phyloP scores from a whole-genome alignment of 2,329 filamentous ascomycete genomes.

The Xylariaceae sp. region DNA sequence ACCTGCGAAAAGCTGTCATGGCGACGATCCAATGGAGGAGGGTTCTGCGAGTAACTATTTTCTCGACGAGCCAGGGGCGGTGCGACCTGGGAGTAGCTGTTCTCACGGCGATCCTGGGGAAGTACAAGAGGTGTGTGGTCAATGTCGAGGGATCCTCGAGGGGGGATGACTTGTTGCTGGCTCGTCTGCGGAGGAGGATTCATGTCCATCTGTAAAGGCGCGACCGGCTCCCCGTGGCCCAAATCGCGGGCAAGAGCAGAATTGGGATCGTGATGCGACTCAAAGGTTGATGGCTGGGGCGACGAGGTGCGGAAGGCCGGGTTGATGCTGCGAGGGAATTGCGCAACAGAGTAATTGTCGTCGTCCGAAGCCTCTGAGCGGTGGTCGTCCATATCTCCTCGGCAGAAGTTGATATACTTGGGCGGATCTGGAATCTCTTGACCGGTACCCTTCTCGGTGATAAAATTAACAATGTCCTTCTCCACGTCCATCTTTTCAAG shows the following conservation, averaged over 20 bases:
- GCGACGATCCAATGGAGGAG: constrained; percentile 12
- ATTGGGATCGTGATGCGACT: constrained; percentile 86
- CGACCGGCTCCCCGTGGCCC: constrained; percentile 50
- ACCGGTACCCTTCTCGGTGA: constrained; percentile 82
- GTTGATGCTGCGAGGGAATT: constrained; percentile 93
- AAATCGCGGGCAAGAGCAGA: constrained; percentile 68
- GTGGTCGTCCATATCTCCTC: constrained; percentile 77
- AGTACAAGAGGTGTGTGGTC: background rate
- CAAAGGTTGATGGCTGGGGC: constrained; percentile 87
- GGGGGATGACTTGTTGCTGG: constrained; percentile 7
- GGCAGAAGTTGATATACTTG: constrained; percentile 98
- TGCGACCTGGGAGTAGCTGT: background rate
- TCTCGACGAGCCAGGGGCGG: background rate
- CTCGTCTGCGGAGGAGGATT: constrained; percentile 50
- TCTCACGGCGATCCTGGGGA: background rate
- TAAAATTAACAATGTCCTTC: constrained; percentile 87
- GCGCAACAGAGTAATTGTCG: constrained; percentile 87
- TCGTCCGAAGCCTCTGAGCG: constrained; percentile 75
- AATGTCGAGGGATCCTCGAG: background rate
- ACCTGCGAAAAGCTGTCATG: constrained; percentile 3
- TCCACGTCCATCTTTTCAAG: constrained; percentile 96
- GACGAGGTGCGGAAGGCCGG: constrained; percentile 94
- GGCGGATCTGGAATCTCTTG: constrained; percentile 97
- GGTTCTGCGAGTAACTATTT: constrained; percentile 1
- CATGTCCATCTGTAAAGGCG: constrained; percentile 46